A percentile compares a stretch with the other conserved stretches of the same genome.
phyloP scores from a whole-genome alignment of 257 asterid species.

The Gentiana macrophylla region DNA sequence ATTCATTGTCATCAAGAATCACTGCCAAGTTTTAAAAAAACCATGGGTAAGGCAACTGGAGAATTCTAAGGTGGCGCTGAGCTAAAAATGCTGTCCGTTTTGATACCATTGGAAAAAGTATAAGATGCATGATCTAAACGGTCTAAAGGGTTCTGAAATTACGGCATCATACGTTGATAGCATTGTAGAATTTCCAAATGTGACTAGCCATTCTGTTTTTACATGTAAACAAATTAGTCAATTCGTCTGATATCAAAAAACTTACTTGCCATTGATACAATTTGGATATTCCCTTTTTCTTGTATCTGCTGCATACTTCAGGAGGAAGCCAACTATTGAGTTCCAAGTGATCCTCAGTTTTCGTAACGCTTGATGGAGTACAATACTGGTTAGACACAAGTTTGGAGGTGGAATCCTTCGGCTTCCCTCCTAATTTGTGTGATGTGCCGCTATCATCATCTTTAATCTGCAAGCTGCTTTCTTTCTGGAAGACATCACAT shows the following conservation, averaged over 20 bases:
- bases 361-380: slow-evolving; percentile 59
- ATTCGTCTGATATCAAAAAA: slow-evolving; percentile 12
- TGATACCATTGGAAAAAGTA: too few relatives aligned
- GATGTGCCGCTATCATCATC: slow-evolving; percentile 21
- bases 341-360: slow-evolving; percentile 45
- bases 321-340: slow-evolving; percentile 82
- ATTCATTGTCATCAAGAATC: too few relatives aligned
- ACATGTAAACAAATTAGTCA: not conserved
- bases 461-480: slow-evolving; percentile 17
- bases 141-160: too few relatives aligned
- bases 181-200: too few relatives aligned
- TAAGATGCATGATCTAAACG: too few relatives aligned
- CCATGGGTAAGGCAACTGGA: too few relatives aligned
- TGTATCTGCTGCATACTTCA: slow-evolving; percentile 72
- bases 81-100: too few relatives aligned
- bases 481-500: slow-evolving; percentile 21
- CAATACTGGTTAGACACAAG: slow-evolving; percentile 27
- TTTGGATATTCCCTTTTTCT: slow-evolving; percentile 73
- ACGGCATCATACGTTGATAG: too few relatives aligned
- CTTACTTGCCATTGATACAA: slow-evolving; percentile 92
- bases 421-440: slow-evolving; percentile 28
- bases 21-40: too few relatives aligned
- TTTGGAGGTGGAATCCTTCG: slow-evolving; percentile 16
- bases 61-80: too few relatives aligned
- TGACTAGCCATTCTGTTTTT: too few relatives aligned